Evolutionary conservation across 441 rosid species (phyloP), one percentile per base, ranked within the genome.

Genomic region (Aquilaria agallochum): DNA sequence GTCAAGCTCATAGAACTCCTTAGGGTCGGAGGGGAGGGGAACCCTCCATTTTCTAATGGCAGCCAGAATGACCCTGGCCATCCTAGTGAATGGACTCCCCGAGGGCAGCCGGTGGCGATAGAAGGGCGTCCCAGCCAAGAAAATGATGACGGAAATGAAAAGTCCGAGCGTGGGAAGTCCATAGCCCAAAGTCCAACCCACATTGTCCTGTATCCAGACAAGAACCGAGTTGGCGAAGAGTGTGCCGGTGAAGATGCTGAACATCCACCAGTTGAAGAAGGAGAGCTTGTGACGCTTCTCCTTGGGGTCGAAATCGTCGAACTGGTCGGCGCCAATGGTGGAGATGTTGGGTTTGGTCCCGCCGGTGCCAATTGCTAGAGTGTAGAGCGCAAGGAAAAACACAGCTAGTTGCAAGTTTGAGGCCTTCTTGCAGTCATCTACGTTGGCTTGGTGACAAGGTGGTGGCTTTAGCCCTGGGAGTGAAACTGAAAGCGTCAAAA

Each of bases 181-280:
- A 59, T 87, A 89, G 8, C 99, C 97, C 0, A 86, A 59, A 0
- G 82, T 49, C 96, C 96, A 95, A 0, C 97, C 99, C 7, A 91
- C 88, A 55, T 91, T 95, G 72, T 95, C 99, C 68, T 95, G 99
- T 53, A 91, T 74, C 68, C 89, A 95, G 3, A 89, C 92, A 11
- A 95, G 86, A 9, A 79, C 50, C 0, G 97, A 87, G 76, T 89
- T 87, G 58, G 97, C 97, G 45, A 95, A 89, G 34, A 92, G 87
- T 11, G 91, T 80, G n/a, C 99, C 99, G 58, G 86, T 80, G 70
- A 89, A 94, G 56, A 89, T 91, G 78, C 96, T 78, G 69, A 91
- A 91, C 96, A 89, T 83, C 97, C 97, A 94, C 97, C 99, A 91
- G 46, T 91, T 94, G 94, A 94, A 91, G 83, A 94, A 94, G 15